These are phyloP conservation scores for Neonectria ditissima DNA, from an alignment of 2,329 filamentous ascomycete species.

Conservation along the genomic window DNA sequence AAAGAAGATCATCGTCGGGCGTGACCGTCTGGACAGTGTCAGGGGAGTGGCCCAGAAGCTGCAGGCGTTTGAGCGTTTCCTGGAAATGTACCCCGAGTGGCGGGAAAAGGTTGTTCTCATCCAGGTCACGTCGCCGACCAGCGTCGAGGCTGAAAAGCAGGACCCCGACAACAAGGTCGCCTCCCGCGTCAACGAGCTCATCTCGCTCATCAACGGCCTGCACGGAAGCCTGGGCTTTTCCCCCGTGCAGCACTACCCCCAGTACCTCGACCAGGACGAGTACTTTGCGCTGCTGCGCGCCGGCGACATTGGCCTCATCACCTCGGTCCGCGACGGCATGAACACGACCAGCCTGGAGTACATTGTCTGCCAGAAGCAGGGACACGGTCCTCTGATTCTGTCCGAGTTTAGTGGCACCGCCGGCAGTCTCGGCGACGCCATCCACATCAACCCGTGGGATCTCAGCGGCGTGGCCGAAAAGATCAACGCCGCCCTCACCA, in stretches of 20 bases:
- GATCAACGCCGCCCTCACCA: conserved; percentile 84
- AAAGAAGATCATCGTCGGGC: conserved; percentile 94
- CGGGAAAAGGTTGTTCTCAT: conserved; percentile 91
- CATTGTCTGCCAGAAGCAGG: conserved; percentile 89
- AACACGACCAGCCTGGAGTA: conserved; percentile 98
- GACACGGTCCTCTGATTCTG: conserved; percentile 87
- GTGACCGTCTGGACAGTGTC: conserved; percentile 93
- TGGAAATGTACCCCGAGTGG: conserved; percentile 93
- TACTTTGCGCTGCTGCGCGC: conserved; percentile 94
- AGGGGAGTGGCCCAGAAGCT: conserved; percentile 96
- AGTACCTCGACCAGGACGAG: conserved; percentile 89
- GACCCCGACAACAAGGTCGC: conserved; percentile 84
- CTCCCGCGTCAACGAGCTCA: conserved; percentile 89
- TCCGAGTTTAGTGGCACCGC: conserved; percentile 98
- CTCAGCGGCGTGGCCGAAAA: conserved; percentile 84
- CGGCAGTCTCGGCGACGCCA: conserved; percentile 84
- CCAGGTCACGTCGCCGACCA: conserved; percentile 91
- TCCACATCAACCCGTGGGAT: conserved; percentile 98
- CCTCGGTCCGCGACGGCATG: conserved; percentile 96
- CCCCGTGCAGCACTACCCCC: conserved; percentile 93
- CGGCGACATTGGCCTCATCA: conserved; percentile 93
- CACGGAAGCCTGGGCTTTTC: conserved; percentile 91
- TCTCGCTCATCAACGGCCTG: conserved; percentile 89
- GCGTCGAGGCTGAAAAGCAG: conserved; percentile 81
- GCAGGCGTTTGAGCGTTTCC: conserved; percentile 91